Conservation (phyloP, 1,284 basidiomycete genomes). For the Trametes polyzona region DNA sequence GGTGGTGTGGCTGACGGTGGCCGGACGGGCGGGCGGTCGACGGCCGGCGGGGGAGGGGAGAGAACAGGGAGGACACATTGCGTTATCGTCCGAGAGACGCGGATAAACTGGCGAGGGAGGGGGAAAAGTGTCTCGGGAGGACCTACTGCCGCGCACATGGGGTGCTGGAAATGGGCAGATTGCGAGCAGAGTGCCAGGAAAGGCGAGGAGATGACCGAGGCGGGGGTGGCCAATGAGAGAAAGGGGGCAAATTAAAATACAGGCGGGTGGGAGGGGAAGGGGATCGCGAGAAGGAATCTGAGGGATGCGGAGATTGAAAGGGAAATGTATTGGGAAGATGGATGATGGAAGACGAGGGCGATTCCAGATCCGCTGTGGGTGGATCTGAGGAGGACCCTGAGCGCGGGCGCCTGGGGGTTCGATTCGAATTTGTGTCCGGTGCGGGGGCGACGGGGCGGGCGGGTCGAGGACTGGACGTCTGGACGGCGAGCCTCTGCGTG, state of each 20-base stretch:
- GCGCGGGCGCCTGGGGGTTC: constrained; percentile 1
- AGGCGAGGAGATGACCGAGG: constrained; percentile 4
- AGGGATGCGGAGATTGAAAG: constrained; percentile 24
- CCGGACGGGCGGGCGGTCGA: background rate
- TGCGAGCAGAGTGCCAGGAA: constrained; percentile 20
- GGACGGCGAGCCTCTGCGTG: background rate
- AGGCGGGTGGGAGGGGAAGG: constrained; percentile 7
- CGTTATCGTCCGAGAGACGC: constrained; percentile 31
- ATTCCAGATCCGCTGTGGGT: constrained; percentile 21
- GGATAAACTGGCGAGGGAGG: constrained; percentile 18
- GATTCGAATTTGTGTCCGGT: background rate
- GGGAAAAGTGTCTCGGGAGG: constrained; percentile 17
- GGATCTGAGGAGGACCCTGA: constrained; percentile 26
- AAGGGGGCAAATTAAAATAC: constrained; percentile 21
- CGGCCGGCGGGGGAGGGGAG: constrained; percentile 1
- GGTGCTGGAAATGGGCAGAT: constrained; percentile 28
- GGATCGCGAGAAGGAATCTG: constrained; percentile 19
- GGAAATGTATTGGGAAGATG: constrained; percentile 22
- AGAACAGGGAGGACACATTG: constrained; percentile 5
- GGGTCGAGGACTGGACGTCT: too few relatives aligned
- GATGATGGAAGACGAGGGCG: constrained; percentile 18
- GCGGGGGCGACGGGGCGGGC: background rate
- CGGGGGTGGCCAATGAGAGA: constrained; percentile 20
- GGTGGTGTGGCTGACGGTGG: background rate
- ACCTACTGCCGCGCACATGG: constrained; percentile 10